phyloP scores from a whole-genome alignment of 116 monocot genomes.

The Iris pallida region DNA sequence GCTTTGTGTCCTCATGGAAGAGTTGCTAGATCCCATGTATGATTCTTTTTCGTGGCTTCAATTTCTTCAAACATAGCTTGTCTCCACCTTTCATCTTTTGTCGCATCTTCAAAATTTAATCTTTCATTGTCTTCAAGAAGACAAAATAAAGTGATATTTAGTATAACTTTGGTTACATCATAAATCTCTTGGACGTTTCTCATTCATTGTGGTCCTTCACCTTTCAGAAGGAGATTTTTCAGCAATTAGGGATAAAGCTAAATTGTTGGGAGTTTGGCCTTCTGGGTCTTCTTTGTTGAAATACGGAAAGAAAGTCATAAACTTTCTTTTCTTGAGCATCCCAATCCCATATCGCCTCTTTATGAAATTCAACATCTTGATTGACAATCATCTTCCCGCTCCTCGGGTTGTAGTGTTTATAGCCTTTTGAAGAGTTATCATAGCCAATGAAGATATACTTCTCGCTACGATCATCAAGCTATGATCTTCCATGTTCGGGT shows the following conservation, averaged over 20 bases:
- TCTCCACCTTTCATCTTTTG: neutral
- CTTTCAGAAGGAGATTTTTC: neutral
- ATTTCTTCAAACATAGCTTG: constrained; percentile 6
- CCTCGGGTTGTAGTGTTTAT: neutral
- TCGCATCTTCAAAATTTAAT: neutral
- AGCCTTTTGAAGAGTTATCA: neutral
- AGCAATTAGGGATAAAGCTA: neutral
- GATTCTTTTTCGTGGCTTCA: neutral
- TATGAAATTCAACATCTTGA: constrained; percentile 1
- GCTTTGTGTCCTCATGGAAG: neutral
- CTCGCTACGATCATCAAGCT: constrained; percentile 5
- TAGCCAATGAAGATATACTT: constrained; percentile 4
- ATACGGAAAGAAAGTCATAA: neutral
- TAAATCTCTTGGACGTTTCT: neutral
- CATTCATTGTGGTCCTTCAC: neutral
- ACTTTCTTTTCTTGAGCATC: neutral
- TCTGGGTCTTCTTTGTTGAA: neutral
- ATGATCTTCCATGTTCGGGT: constrained; percentile 1
- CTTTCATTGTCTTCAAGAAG: neutral
- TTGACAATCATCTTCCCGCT: neutral
- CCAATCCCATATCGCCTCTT: neutral
- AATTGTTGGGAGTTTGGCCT: neutral
- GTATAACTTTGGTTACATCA: neutral
- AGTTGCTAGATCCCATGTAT: neutral
- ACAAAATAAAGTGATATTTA: neutral